phyloP scores from a whole-genome alignment of 306 rosid species.

The Vigna trinervia region DNA sequence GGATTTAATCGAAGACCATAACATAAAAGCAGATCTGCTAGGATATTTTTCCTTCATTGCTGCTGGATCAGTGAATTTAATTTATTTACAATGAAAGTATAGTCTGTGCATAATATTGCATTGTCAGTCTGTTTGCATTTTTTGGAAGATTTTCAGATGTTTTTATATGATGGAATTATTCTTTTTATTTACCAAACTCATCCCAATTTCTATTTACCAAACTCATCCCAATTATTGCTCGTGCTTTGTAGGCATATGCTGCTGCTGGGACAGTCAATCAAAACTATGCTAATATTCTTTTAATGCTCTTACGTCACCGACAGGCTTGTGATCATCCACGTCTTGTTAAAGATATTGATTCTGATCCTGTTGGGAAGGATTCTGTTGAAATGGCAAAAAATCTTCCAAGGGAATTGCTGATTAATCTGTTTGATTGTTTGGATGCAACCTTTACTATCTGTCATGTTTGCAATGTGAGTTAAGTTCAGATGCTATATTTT shows the following conservation, averaged over 20 bases:
- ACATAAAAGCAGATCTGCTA: neutral
- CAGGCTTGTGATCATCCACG: conserved; percentile 98
- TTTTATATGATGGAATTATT: conserved; percentile 35
- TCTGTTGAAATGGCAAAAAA: conserved; percentile 77
- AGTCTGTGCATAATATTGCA: neutral
- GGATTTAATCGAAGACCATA: neutral
- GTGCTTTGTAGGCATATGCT: conserved; percentile 87
- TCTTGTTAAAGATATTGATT: conserved; percentile 81
- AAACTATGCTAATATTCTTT: conserved; percentile 94
- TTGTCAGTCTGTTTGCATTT: too few species aligned
- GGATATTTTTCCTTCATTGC: neutral
- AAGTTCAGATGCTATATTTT: conserved; percentile 29
- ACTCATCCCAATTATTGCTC: neutral
- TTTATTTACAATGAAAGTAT: neutral
- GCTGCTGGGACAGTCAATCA: conserved; percentile 99
- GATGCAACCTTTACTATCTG: conserved; percentile 74
- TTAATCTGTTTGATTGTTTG: conserved; percentile 66
- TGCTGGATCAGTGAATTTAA: conserved; percentile 1
- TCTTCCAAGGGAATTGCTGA: conserved; percentile 75
- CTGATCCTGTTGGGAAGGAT: conserved; percentile 70
- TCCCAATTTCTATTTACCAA: conserved; percentile 26
- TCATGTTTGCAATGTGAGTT: conserved; percentile 78
- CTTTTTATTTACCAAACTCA: conserved; percentile 1
- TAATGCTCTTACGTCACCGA: conserved; percentile 97
- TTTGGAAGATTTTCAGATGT: neutral